Base-by-base conservation (phyloP, 805 yeast species). In the Sugiyamaella qingdaonensis region DNA sequence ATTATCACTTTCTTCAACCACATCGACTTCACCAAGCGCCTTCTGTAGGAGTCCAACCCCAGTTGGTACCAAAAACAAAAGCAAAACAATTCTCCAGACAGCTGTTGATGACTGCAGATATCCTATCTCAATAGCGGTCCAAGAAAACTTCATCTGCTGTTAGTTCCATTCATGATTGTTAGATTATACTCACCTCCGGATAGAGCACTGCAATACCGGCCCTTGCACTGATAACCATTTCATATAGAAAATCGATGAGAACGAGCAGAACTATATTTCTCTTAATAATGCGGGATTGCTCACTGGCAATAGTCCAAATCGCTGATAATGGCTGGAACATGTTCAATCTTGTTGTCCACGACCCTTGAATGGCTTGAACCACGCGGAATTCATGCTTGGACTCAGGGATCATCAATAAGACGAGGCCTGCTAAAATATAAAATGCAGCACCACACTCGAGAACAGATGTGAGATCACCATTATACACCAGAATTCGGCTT, bases 121-220 rank as follows among this genome's bases (percentile, higher is more conserved):
- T 10, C 71, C 71, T 1, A 61, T 41, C 53, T 67, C 66, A 7
- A 67, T 56, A 9, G 68, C 68, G 1, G 69, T 57, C 71, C 71
- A 67, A 13, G 58, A 59, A 50, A 66, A 67, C 49, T 48, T 43
- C 46, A 60, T 58, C 52, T 45, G 16, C 4, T 34, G 37, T 42
- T 27, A 24, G 21, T 29, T 16, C 5, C 18, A 18, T 3, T 18
- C 24, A n/a, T 16, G 43, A 11, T 5, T 11, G 11, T 37, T 18
- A 4, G 21, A 14, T 11, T 34, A 7, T 5, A 42, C 46, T 42
- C 9, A 42, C 46, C 34, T 64, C 62, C 16, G 69, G 66, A 43
- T 63, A 67, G 18, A 66, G 55, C 24, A 64, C 46, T 4, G 60
- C 57, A 36, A 54, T 49, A 16, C 53, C 53, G 11, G 58, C 56